Evolutionary conservation across 2,329 filamentous ascomycete species (phyloP).

Genomic region (Alternaria angustiovoidea): DNA sequence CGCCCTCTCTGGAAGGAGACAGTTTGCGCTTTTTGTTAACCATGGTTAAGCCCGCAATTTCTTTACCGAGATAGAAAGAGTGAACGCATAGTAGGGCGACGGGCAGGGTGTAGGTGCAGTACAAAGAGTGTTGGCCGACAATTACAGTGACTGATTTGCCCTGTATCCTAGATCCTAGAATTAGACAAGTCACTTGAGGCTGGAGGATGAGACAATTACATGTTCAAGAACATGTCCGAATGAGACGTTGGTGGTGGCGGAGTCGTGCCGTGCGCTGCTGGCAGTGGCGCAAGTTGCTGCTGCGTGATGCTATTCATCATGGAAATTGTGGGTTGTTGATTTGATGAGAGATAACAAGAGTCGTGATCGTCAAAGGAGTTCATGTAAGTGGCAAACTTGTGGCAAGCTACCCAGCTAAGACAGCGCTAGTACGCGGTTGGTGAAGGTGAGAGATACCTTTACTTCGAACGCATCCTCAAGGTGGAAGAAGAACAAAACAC

Average conservation of each 20-base stretch:
- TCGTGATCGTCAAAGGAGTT: not conserved
- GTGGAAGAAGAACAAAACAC: not conserved
- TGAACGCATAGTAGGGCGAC: constrained; percentile 16
- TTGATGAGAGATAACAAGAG: not conserved
- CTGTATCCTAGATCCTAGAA: constrained; percentile 11
- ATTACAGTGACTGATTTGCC: constrained; percentile 14
- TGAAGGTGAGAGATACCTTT: not conserved
- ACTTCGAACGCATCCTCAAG: not conserved
- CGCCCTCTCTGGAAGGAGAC: not conserved
- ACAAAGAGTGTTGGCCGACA: constrained; percentile 6
- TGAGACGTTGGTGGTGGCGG: not conserved
- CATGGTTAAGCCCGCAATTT: not conserved
- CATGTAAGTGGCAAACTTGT: not conserved
- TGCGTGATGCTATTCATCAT: not conserved
- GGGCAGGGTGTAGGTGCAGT: constrained; percentile 16
- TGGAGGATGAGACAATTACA: not conserved
- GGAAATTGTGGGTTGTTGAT: not conserved
- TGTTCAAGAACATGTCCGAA: constrained; percentile 11
- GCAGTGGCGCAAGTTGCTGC: not conserved
- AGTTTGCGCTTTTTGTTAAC: constrained; percentile 24
- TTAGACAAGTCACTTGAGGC: not conserved
- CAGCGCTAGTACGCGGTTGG: not conserved
- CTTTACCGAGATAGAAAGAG: constrained; percentile 15
- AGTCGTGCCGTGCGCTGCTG: not conserved
- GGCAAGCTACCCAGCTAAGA: not conserved